Percentiles rank a stretch among this genome's conserved stretches.
Conservation (phyloP, 441 rosid species). For the Mallotus japonicus region DNA sequence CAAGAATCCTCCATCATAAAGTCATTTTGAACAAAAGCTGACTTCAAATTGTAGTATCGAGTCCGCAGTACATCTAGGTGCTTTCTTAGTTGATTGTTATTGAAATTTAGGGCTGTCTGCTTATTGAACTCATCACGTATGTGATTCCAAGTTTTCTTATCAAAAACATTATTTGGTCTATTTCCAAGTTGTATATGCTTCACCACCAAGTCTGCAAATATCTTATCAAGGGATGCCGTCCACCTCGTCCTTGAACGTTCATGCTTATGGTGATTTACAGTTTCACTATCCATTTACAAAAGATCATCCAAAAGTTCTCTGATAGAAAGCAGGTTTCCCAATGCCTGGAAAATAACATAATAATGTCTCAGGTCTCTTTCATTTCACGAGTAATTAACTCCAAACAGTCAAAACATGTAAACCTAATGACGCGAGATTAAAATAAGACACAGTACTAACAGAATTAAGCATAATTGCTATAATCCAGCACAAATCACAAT, state of each 20-base stretch:
- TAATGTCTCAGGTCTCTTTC: too few relatives aligned
- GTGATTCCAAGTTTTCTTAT: conserved; percentile 70
- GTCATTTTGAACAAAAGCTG: conserved; percentile 52
- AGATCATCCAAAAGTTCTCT: too few relatives aligned
- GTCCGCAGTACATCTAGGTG: conserved; percentile 74
- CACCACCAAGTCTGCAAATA: conserved; percentile 74
- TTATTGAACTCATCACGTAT: conserved; percentile 68
- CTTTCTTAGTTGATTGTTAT: conserved; percentile 74
- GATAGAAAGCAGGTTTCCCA: too few relatives aligned
- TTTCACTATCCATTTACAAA: conserved; percentile 56
- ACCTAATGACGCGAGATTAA: too few relatives aligned
- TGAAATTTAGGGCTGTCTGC: conserved; percentile 62
- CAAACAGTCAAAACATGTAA: too few relatives aligned
- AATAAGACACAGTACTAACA: too few relatives aligned
- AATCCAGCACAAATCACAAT: too few relatives aligned
- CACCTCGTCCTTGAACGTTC: conserved; percentile 72
- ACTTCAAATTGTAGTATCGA: conserved; percentile 55
- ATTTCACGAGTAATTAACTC: too few relatives aligned
- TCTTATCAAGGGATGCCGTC: conserved; percentile 62
- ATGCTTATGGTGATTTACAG: conserved; percentile 48
- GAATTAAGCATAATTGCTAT: too few relatives aligned
- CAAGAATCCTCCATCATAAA: conserved; percentile 51
- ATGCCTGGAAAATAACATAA: too few relatives aligned
- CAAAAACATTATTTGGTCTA: conserved; percentile 66
- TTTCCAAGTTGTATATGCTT: conserved; percentile 69